Evolutionary conservation across 257 asterid species (phyloP), one percentile per base, ranked within the genome.

Genomic region (Striga asiatica): DNA sequence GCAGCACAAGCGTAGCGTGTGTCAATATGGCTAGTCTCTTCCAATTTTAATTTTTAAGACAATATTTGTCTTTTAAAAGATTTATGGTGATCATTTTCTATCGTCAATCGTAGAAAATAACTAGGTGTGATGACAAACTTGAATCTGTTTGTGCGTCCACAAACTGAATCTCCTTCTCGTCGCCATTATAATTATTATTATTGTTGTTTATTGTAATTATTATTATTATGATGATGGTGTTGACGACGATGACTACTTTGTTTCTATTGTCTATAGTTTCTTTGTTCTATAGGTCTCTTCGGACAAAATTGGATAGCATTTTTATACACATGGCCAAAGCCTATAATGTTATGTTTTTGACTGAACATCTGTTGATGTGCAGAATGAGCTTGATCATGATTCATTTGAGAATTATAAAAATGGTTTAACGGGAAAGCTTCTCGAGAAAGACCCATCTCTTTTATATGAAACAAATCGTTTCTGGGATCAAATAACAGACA

Each of bases 401-500:
- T 74, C 94, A 27, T 92, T 88, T 53, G 84, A 82, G 81, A 76
- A 78, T 64, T 92, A 82, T 70, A 81, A 74, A 71, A 81, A 70
- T 43, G 97, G 97, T 42, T 68, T 92, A 58, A 54, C 74, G 24
- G 94, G 86, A 60, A 88, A 81, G 83, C 91, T 92, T 73, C 75
- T 88, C 58, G 97, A 92, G 88, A 92, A 92, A 81, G 99, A 88
- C 67, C 91, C 95, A 58, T 92, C 95, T 46, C 94, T 92, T 64
- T 46, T 70, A 25, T 88, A 77, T 37, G 95, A 88, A 73, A 84
- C 99, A 19, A 78, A 84, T 66, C 89, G 93, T 28, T 71, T 61
- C 56, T 88, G 99, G 99, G 83, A 94, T 64, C 95, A 92, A 69
- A 82, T 92, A 50, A 85, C 80, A 37, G 94, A 84, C 64, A 82